A percentile compares a stretch with the other conserved stretches of the same genome.
phyloP scores from a whole-genome alignment of 2,329 filamentous ascomycete genomes.

The Westerdykella sp. region DNA sequence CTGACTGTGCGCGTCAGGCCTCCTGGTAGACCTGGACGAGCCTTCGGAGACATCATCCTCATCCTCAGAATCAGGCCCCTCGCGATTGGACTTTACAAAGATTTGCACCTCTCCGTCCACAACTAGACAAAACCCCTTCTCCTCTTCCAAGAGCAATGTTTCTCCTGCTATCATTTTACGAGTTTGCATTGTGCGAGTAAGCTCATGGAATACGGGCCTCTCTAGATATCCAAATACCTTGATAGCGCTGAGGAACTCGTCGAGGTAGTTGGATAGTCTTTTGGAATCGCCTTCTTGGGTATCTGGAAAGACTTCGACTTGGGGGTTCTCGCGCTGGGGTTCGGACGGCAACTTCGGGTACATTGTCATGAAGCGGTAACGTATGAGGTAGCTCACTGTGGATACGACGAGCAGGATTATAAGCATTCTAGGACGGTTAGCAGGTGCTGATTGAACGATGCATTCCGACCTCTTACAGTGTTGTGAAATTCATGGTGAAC shows the following conservation, averaged over 20 bases:
- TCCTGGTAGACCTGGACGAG: slow-evolving; percentile 55
- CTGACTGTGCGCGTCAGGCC: slow-evolving; percentile 58
- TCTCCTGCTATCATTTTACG: slow-evolving; percentile 93
- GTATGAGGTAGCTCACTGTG: slow-evolving; percentile 86
- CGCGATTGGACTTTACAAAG: slow-evolving; percentile 80
- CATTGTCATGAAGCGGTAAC: slow-evolving; percentile 95
- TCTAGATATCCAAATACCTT: slow-evolving; percentile 98
- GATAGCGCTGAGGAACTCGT: slow-evolving; percentile 96
- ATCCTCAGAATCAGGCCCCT: slow-evolving; percentile 40
- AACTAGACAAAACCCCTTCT: slow-evolving; percentile 95
- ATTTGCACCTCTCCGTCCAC: slow-evolving; percentile 96
- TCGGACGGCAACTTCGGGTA: slow-evolving; percentile 91
- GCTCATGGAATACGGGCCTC: slow-evolving; percentile 91
- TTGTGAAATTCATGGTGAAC: slow-evolving; percentile 98
- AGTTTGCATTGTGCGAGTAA: slow-evolving; percentile 97
- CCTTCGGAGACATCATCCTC: slow-evolving; percentile 41
- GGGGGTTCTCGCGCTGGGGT: slow-evolving; percentile 90
- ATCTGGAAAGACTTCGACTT: slow-evolving; percentile 91
- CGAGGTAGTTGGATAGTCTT: slow-evolving; percentile 87
- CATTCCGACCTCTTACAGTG: slow-evolving; percentile 56
- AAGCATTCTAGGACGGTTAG: slow-evolving; percentile 40
- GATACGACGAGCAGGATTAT: slow-evolving; percentile 72
- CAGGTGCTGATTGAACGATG: slow-evolving; percentile 44
- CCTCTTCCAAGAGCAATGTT: slow-evolving; percentile 89
- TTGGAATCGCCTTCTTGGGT: slow-evolving; percentile 85